Base-by-base conservation (phyloP, 116 monocot genomes). In the Dioscorea cayenensis region DNA sequence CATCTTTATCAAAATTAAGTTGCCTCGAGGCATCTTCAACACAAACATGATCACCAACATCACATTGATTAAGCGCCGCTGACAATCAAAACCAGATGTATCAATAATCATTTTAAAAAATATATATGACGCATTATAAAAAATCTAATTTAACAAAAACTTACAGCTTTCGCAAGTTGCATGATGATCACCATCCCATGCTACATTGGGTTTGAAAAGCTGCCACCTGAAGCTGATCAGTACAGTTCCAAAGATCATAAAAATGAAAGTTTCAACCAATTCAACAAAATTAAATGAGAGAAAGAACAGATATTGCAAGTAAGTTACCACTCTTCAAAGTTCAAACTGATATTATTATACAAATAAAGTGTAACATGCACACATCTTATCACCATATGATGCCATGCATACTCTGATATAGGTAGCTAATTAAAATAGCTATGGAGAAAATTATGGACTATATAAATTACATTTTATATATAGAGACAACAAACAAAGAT, bases 1-100 rank as follows among this genome's bases (percentile, higher is more conserved):
- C 93, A 73, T 90, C 93, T 58, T 86, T 72, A 79, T 92, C 89
- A 71, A 80, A 65, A 65, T 36, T 55, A 36, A 72, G 73, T 0
- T 63, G 60, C 12, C 32, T 48, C 29, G 78, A 27, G 62, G 61
- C 23, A 23, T 5, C 72, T 32, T 68, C 68, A 4, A n/a, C 63
- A 55, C 2, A 55, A 43, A 0, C 43, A 43, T 43, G 43, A 43
- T 43, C 0, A 43, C 43, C 43, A 43, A 43, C 11, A 7, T n/a
- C 64, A 14, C 28, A 17, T 32, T 64, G 63, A 64, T 71, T 37
- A 23, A 2, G 62, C 21, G 25, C 20, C 12, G 2, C 22, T 62
- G 62, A 55, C 14, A 55, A 18, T 55, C 14, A 55, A 14, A 14
- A 5, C 55, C 55, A 55, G 55, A 16, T 55, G 55, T 16, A 55